Base-by-base conservation (phyloP, 2,329 filamentous ascomycete genomes). In the Periconia sp. region DNA sequence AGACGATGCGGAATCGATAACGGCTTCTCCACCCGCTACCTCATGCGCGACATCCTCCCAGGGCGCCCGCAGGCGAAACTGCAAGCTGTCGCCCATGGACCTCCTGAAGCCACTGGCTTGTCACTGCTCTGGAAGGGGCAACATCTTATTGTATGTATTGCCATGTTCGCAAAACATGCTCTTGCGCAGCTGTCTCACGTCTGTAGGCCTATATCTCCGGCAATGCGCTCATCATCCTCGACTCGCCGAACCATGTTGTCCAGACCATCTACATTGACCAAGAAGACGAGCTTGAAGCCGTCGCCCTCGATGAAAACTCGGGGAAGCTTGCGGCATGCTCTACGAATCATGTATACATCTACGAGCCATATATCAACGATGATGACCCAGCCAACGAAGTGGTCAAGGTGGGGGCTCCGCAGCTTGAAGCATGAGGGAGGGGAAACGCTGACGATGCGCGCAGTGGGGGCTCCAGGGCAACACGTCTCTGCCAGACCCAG, bases 231-330 rank as follows among this genome's bases (percentile, higher is more conserved):
- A 85, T 94, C 49, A 87, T 99, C 65, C 85, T 97, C 62, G 83
- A 85, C 68, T 88, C 86, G 47, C 84, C 90, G 49, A 81, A 87
- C 57, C 84, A 84, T 50, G 84, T 97, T 58, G 76, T 96, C 33
- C 94, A 99, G 74, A 97, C 92, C 3, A 88, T 96, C 62, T 96
- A 96, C 77, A 87, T 94, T 67, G 89, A 95, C 66, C 85, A 90
- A 60, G 78, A 81, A 41, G 74, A 79, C 15, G 80, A 85, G 20
- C 81, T 97, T 27, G 84, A 91, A 59, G 89, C 91, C 27, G 85
- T 97, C 59, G 83, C 85, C 30, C 84, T 97, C 57, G 90, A 97
- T 67, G 89, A 95, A 69, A 77, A 80, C 17, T 88, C 89, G 9
- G 94, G 92, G 46, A 95, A 91, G 78, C 91, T 97, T 72, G 91